Evolutionary conservation across 371 early-diverging fungal species (phyloP).

Genomic region (Mortierella sp.): DNA sequence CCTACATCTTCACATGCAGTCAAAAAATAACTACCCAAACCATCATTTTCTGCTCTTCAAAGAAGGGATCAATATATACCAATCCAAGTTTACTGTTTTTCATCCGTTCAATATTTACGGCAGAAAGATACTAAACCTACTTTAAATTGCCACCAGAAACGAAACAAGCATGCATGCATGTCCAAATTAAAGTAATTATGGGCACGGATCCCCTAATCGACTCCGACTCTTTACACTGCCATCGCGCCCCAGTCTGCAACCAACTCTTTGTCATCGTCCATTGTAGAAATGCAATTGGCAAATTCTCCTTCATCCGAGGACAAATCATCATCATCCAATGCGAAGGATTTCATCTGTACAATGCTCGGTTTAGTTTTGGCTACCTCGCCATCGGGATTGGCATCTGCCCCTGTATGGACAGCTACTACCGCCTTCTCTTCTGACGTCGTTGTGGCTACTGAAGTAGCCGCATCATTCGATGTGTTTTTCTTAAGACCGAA

Average conservation of each 20-base stretch:
- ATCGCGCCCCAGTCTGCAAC: not conserved
- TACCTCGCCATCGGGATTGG: too few species aligned
- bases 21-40: too few species aligned
- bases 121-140: too few species aligned
- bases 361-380: too few species aligned
- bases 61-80: too few species aligned
- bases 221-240: not conserved
- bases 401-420: not conserved
- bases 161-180: not conserved
- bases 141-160: not conserved
- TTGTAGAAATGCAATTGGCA: constrained; percentile 14
- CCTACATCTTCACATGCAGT: too few species aligned
- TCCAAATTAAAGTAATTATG: not conserved
- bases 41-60: too few species aligned
- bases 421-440: not conserved
- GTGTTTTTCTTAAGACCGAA: too few species aligned
- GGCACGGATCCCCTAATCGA: not conserved
- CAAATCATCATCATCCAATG: not conserved
- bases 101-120: too few species aligned
- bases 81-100: too few species aligned
- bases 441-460: not conserved
- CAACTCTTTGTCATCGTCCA: constrained; percentile 8
- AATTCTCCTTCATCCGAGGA: constrained; percentile 31
- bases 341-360: not conserved
- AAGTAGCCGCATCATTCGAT: not conserved